Base-by-base conservation (phyloP, 148 eudicot species). In the Mesembryanthemum crystallinum region DNA sequence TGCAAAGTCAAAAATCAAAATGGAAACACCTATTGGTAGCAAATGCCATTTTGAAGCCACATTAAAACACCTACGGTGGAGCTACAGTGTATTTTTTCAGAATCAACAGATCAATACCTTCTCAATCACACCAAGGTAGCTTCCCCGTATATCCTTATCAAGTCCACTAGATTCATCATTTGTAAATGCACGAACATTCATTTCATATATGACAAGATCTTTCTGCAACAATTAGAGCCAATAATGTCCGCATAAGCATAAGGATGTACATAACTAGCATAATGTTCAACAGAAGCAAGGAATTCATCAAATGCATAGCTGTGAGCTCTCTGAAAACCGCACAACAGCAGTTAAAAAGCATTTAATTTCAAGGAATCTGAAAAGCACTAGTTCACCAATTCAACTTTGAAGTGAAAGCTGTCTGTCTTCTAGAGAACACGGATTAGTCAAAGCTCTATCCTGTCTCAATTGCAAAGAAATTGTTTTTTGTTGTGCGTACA, bases 141-240 rank as follows among this genome's bases (percentile, higher is more conserved):
- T 95, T 69, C 99, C 99, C n/a, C 94, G 85, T 82, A 86, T 76
- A 72, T 83, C 83, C 64, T 84, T 84, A 78, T 88, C 90, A 80
- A 95, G 58, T 57, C 86, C 97, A 88, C 99, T 95, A 51, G 99
- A 87, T 82, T 85, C 86, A 83, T 95, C 99, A 71, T 83, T 87
- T 20, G 99, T 95, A 84, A 87, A 95, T 45, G 92, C 99, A 69
- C 99, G 96, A 47, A 95, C 88, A 85, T 92, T 95, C 99, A 95
- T 95, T 86, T 95, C 99, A 84, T 95, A 95, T 64, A 95, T 84
- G 76, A 92, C 87, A 77, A 95, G 92, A 84, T 92, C 97, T 47
- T 91, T 92, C 99, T 95, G 91, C 86, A 89, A 77, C 33, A 78
- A 21, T 77, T 45, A 33, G 30, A 37, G 68, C 25, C 17, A 42